Evolutionary conservation across 2,329 filamentous ascomycete species (phyloP).

Genomic region (Colletotrichum abscissum): DNA sequence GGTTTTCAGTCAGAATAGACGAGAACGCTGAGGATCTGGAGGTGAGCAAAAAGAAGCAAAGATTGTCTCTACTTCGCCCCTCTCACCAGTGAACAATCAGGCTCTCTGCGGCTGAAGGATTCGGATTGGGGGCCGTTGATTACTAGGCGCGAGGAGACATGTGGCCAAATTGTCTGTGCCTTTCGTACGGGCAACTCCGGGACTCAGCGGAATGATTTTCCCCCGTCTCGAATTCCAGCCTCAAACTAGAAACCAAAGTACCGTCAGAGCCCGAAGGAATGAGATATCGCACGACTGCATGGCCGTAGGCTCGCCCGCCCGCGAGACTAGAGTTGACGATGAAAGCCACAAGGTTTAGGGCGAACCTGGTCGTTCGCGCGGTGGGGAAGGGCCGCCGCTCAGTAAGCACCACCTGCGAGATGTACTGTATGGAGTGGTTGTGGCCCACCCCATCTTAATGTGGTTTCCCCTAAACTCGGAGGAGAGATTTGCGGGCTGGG

Average conservation of each 20-base stretch:
- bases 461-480: background rate
- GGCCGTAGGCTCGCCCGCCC: too few relatives aligned
- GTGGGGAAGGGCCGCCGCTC: conserved; percentile 1
- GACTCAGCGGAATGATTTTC: background rate
- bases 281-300: background rate
- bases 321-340: background rate
- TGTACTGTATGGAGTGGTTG: background rate
- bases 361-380: background rate
- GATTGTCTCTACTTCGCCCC: background rate
- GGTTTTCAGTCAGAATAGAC: background rate
- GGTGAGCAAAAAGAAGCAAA: background rate
- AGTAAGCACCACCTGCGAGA: conserved; percentile 17
- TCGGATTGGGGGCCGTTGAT: background rate
- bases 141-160: background rate
- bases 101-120: conserved; percentile 5
- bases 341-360: background rate
- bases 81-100: background rate
- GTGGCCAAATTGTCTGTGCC: background rate
- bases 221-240: background rate
- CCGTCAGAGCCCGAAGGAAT: background rate
- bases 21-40: background rate
- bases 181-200: conserved; percentile 4
- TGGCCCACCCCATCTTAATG: background rate
- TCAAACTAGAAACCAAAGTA: background rate
- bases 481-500: conserved; percentile 1